Percentiles rank a stretch among this genome's conserved stretches.
Conservation (phyloP, 768 basidiomycete genomes). For the Dioszegia aurantiaca region DNA sequence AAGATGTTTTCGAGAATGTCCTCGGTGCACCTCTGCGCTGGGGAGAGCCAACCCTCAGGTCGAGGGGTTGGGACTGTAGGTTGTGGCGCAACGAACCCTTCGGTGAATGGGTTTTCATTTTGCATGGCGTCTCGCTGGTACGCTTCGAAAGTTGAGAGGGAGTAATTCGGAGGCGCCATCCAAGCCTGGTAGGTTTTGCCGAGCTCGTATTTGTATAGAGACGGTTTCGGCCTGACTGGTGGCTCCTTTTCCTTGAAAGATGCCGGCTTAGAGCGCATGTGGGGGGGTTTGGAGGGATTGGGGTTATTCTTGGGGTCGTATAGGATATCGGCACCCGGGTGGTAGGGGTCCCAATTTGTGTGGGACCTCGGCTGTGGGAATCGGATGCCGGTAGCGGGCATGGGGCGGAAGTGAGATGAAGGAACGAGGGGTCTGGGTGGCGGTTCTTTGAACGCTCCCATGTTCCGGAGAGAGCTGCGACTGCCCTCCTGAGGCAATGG, state of each 20-base stretch:
- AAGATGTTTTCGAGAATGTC: conserved; percentile 14
- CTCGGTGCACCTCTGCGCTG: conserved; percentile 6
- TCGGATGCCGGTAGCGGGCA: neutral
- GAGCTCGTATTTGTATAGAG: neutral
- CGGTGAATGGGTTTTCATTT: neutral
- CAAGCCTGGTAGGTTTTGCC: conserved; percentile 2
- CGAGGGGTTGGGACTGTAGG: neutral
- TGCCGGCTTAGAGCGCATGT: no score
- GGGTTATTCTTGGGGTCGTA: no score
- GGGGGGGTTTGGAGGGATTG: no score
- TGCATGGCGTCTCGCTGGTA: neutral
- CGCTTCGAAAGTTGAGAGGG: neutral
- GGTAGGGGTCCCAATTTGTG: neutral
- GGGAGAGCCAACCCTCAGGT: conserved; percentile 7
- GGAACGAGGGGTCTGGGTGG: neutral
- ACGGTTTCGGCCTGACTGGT: neutral
- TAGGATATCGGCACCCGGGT: neutral
- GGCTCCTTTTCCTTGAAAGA: neutral
- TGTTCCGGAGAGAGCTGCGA: no score
- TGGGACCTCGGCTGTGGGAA: conserved; percentile 4
- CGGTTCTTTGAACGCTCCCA: no score
- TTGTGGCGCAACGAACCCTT: neutral
- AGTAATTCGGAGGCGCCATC: neutral
- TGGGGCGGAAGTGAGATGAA: neutral
- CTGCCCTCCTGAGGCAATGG: no score